phyloP scores from a whole-genome alignment of 2,329 filamentous ascomycete species.

The Talaromyces pinophilus region DNA sequence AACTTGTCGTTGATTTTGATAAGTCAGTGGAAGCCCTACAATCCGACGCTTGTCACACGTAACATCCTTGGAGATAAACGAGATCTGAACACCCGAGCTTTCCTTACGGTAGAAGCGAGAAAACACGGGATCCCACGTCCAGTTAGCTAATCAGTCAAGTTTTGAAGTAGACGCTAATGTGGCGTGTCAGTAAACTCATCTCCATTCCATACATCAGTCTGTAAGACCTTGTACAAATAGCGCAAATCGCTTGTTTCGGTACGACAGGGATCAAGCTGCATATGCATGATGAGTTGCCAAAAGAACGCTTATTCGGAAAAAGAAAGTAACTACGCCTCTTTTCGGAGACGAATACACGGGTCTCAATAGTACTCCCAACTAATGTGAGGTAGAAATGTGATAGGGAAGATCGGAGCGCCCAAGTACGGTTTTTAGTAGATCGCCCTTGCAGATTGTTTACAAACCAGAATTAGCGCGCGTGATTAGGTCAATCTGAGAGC shows the following conservation, averaged over 20 bases:
- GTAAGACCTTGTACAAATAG: neutral
- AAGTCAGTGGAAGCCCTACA: neutral
- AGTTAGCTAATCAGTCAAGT: neutral
- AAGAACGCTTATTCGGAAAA: neutral
- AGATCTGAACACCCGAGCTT: neutral
- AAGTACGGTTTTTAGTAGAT: neutral
- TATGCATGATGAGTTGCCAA: neutral
- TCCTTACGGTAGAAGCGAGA: neutral
- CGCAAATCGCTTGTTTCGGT: neutral
- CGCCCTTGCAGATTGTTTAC: conserved; percentile 18
- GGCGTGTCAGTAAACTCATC: neutral
- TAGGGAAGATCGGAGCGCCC: neutral
- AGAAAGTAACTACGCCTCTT: too few species aligned
- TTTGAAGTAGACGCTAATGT: neutral
- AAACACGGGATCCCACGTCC: neutral
- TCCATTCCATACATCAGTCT: neutral
- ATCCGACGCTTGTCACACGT: neutral
- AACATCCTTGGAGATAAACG: neutral
- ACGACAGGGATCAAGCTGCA: neutral
- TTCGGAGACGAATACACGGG: neutral
- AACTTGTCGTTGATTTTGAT: neutral
- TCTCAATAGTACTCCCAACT: neutral
- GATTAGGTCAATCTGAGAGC: neutral
- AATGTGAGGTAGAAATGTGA: neutral
- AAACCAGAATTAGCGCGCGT: neutral